These are phyloP conservation scores for Candida alai DNA, from an alignment of 805 yeast species.

Conservation along the genomic window DNA sequence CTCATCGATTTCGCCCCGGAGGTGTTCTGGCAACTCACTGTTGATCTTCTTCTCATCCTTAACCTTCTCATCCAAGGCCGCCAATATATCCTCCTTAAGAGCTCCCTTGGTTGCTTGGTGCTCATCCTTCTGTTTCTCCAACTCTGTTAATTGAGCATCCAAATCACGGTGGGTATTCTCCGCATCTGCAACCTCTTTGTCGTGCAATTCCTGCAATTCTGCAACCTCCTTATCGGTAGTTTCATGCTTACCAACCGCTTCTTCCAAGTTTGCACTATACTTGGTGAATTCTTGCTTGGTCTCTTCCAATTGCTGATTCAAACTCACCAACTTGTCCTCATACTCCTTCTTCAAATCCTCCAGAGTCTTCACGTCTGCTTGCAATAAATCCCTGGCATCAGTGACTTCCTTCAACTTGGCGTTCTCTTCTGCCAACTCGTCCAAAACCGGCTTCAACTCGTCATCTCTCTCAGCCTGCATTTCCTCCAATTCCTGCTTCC, in stretches of 20 bases:
- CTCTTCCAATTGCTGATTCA: slow-evolving; percentile 40
- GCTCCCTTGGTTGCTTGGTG: slow-evolving; percentile 32
- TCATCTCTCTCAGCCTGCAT: slow-evolving; percentile 53
- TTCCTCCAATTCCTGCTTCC: slow-evolving; percentile 44
- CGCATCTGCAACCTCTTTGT: slow-evolving; percentile 22
- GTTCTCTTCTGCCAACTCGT: slow-evolving; percentile 48
- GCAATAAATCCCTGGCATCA: slow-evolving; percentile 44
- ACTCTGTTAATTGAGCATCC: slow-evolving; percentile 39
- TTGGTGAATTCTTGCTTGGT: slow-evolving; percentile 35
- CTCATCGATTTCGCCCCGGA: slow-evolving; percentile 36
- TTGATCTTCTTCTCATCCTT: slow-evolving; percentile 49
- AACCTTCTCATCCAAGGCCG: slow-evolving; percentile 30
- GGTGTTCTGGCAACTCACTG: slow-evolving; percentile 49
- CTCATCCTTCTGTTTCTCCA: slow-evolving; percentile 37
- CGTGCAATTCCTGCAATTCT: slow-evolving; percentile 25
- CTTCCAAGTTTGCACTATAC: slow-evolving; percentile 29
- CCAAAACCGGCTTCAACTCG: slow-evolving; percentile 51
- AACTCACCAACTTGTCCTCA: slow-evolving; percentile 41
- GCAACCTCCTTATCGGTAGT: slow-evolving; percentile 37
- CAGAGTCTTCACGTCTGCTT: slow-evolving; percentile 41
- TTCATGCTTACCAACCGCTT: slow-evolving; percentile 33
- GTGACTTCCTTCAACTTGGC: slow-evolving; percentile 48
- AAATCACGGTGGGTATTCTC: slow-evolving; percentile 32
- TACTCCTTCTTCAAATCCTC: slow-evolving; percentile 44
- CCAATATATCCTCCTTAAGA: slow-evolving; percentile 31